phyloP scores from a whole-genome alignment of 768 basidiomycete genomes.

The Dioszegia crocea region DNA sequence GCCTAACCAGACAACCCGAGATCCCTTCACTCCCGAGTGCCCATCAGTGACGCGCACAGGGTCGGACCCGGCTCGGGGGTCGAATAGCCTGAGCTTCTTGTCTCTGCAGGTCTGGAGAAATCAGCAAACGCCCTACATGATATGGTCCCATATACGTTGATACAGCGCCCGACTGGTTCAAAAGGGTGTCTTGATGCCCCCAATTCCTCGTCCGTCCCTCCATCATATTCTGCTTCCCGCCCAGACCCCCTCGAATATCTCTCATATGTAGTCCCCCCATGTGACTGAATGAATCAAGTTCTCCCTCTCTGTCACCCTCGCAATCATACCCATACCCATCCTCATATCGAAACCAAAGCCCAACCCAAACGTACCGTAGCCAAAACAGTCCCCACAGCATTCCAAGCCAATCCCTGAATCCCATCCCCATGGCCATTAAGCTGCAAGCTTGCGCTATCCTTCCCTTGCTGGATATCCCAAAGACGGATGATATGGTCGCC shows the following conservation, averaged over 20 bases:
- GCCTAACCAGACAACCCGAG: constrained; percentile 86
- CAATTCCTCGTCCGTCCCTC: too few species aligned
- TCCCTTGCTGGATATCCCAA: constrained; percentile 77
- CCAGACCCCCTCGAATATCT: too few species aligned
- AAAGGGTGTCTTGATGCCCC: too few species aligned
- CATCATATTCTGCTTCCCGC: too few species aligned
- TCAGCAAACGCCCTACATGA: too few species aligned
- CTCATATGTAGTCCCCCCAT: too few species aligned
- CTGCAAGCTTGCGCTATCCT: constrained; percentile 63
- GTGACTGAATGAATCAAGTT: too few species aligned
- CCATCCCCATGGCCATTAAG: constrained; percentile 77
- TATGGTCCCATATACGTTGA: too few species aligned
- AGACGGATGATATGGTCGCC: constrained; percentile 85
- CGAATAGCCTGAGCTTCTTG: constrained; percentile 85
- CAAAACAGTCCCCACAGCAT: constrained; percentile 70
- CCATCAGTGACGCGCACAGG: constrained; percentile 78
- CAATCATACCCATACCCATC: too few species aligned
- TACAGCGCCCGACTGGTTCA: too few species aligned
- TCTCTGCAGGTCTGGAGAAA: constrained; percentile 70
- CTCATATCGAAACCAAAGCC: background rate
- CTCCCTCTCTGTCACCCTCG: too few species aligned
- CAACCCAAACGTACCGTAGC: constrained; percentile 56
- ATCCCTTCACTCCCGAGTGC: constrained; percentile 88
- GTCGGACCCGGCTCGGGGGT: constrained; percentile 76
- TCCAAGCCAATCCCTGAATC: constrained; percentile 80